Conservation (phyloP, 352 stramenopile species). For the Globisporangium radiosum region DNA sequence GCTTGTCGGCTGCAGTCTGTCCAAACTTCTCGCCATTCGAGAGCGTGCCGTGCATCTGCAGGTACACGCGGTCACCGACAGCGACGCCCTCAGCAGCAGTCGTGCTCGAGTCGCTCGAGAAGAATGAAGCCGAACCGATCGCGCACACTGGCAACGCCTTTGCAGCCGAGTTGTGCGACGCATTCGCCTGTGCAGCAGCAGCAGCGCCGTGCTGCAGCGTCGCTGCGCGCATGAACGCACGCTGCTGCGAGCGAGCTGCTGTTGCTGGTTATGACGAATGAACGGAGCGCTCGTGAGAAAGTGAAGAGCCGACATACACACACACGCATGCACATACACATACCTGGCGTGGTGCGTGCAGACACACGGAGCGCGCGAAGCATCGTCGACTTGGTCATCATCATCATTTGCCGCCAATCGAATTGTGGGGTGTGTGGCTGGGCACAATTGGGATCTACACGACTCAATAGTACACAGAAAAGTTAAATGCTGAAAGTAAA, state of each 20-base stretch:
- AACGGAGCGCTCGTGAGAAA: neutral
- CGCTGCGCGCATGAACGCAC: neutral
- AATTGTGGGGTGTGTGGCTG: too few species aligned
- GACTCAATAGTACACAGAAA: too few species aligned
- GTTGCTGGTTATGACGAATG: neutral
- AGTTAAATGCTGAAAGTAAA: too few species aligned
- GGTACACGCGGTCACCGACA: constrained; percentile 60
- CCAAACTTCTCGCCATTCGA: constrained; percentile 54
- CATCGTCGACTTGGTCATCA: too few species aligned
- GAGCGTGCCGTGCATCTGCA: constrained; percentile 62
- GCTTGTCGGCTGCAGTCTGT: constrained; percentile 35
- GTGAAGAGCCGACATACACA: neutral
- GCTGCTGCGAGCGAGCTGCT: neutral
- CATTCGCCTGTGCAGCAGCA: neutral
- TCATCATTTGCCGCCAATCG: too few species aligned
- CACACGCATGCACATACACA: too few species aligned
- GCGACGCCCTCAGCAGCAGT: constrained; percentile 15
- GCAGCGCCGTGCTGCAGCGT: neutral
- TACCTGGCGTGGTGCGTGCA: neutral
- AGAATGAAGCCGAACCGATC: constrained; percentile 17
- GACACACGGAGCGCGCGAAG: neutral
- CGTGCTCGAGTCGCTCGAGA: constrained; percentile 11
- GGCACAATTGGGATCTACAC: too few species aligned
- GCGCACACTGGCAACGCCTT: constrained; percentile 3
- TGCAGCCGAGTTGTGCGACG: neutral